Base-by-base conservation (phyloP, 1,139 yeast genomes). In the Lizanozyma gosingica region DNA sequence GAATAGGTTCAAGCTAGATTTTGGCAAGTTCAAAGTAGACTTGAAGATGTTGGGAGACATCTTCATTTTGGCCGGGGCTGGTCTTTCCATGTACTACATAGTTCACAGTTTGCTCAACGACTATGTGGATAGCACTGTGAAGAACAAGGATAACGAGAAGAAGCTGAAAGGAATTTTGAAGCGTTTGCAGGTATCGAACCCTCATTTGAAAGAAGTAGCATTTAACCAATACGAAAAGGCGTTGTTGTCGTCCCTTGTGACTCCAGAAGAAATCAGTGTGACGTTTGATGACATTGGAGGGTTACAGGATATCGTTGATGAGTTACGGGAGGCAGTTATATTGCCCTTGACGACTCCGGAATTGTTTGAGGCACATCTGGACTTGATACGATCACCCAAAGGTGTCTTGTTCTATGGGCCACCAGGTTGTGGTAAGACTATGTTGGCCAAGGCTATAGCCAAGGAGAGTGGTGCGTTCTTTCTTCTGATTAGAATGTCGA, bases 341-440 rank as follows among this genome's bases (percentile, higher is more conserved):
- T 80, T 85, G 51, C 98, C 98, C 1, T 67, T 92, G 41, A 88
- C 95, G 1, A 80, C 56, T 49, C 88, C 90, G 1, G 80, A 75
- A 34, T 57, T 83, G 39, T 82, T 80, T 53, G 65, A 72, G 14
- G 76, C 73, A 34, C 83, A 80, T 51, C 78, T 83, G 45, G 60
- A 77, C 33, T 66, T 92, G 41, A 68, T 83, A 33, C 87, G 83
- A 53, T 92, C 96, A 1, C 98, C 98, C 2, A 90, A 87, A 54
- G 98, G 98, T 18, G 97, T 92, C 2, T 65, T 92, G 37, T 72
- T 92, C 42, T 82, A 87, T 56, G 98, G 98, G 0, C 97, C 98
- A 2, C 97, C 98, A 0, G 97, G 98, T 0, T 92, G 97, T 60
- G 97, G 97, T 43, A 92, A 92, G 61, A 92, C 97, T 9, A 86